Base-by-base conservation (phyloP, 306 rosid genomes). In the Sesbania bispinosa region DNA sequence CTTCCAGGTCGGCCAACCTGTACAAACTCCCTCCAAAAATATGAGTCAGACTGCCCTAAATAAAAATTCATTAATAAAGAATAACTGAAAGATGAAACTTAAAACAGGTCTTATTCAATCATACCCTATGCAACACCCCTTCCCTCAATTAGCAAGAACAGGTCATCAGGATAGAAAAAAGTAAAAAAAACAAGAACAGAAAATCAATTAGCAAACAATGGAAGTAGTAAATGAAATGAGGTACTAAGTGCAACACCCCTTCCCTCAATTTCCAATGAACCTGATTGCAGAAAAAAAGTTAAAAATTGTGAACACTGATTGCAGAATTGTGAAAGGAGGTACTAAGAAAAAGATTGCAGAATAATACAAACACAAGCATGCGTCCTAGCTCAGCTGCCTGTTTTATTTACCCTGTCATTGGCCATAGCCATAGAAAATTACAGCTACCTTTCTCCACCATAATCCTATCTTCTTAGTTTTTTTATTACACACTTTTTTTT, bases 1-100 rank as follows among this genome's bases (percentile, higher is more conserved):
- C 99, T 84, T 61, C 99, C 99, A 80, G 99, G 97, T 78, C 97
- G 88, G 6, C 99, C 99, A 39, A 95, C 99, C 99, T 95, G 80
- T 51, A 4, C 9, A 57, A 14, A 36, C 45, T 15, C 42, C 35
- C 68, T 35, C 45, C 58, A 60, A 57, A 29, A 41, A 62, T n/a
- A n/a, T 20, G 9, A 27, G 18, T 52, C 6, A 13, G 23, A 7
- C 55, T 3, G 9, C 38, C 13, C 2, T 9, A 7, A 10, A 27
- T 9, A 14, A 20, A 39, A 53, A 52, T 39, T 39, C 8, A 19
- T 16, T 20, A 29, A 20, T 1, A 3, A 16, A 6, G 62, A 50
- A 23, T 24, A 41, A 53, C 39, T 9, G 10, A 29, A 20, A 6
- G 3, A 55, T 33, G 70, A 35, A 64, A 69, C 8, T 3, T 10